Conservation (phyloP, 371 early-diverging fungal species). For the Syncephalis fuscata region DNA sequence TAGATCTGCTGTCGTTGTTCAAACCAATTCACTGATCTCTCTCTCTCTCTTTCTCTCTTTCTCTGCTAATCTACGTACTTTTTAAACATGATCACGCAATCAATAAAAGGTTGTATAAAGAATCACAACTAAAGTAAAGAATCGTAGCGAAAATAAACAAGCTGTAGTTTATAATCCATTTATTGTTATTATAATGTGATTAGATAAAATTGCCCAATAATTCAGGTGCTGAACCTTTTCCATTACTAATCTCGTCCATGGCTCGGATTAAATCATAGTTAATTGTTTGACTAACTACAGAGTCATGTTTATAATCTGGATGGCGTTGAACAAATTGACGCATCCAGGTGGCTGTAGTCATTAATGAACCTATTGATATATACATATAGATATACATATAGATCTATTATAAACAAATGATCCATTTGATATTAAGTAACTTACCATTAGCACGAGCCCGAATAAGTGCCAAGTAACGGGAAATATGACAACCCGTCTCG, state of each 20-base stretch:
- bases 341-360: slow-evolving; percentile 86
- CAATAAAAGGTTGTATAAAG: too few species aligned
- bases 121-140: too few species aligned
- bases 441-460: slow-evolving; percentile 64
- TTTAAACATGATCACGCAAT: too few species aligned
- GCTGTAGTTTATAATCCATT: too few species aligned
- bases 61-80: too few species aligned
- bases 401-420: not conserved
- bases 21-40: too few species aligned
- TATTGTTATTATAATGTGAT: too few species aligned
- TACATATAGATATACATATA: not conserved
- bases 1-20: too few species aligned
- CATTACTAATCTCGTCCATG: slow-evolving; percentile 45
- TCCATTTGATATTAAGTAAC: not conserved
- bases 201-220: slow-evolving; percentile 2
- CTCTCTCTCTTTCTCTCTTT: too few species aligned
- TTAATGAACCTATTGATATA: slow-evolving; percentile 21
- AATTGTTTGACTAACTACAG: slow-evolving; percentile 65
- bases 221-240: slow-evolving; percentile 38
- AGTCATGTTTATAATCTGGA: slow-evolving; percentile 83
- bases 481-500: slow-evolving; percentile 43
- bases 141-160: too few species aligned
- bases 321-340: slow-evolving; percentile 82
- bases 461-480: slow-evolving; percentile 68
- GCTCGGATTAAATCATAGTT: slow-evolving; percentile 72